Evolutionary conservation across 202 grass and related monocot genomes (phyloP).

Genomic region (Eragrostis tef): DNA sequence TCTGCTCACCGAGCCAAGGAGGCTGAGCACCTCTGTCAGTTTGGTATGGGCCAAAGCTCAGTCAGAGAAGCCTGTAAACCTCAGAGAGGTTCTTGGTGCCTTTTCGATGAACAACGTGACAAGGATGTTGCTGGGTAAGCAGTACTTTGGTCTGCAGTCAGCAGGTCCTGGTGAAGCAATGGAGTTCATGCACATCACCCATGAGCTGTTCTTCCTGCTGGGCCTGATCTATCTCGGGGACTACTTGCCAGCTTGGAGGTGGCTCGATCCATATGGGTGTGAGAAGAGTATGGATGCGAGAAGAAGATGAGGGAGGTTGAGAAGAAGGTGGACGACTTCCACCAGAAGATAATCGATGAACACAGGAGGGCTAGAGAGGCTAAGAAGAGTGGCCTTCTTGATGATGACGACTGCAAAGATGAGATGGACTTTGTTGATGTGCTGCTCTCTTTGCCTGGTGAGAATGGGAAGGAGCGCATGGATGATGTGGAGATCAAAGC

Average conservation of each 20-base stretch:
- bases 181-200: slow-evolving; percentile 96
- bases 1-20: slow-evolving; percentile 66
- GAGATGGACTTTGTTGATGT: slow-evolving; percentile 94
- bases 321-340: slow-evolving; percentile 91
- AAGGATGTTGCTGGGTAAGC: slow-evolving; percentile 86
- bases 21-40: slow-evolving; percentile 66
- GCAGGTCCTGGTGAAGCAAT: slow-evolving; percentile 78
- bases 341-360: slow-evolving; percentile 94
- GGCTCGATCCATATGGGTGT: slow-evolving; percentile 71
- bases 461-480: slow-evolving; percentile 80
- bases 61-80: slow-evolving; percentile 60
- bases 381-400: slow-evolving; percentile 49
- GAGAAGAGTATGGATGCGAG: slow-evolving; percentile 85
- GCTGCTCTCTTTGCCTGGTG: slow-evolving; percentile 79
- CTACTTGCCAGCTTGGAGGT: slow-evolving; percentile 85
- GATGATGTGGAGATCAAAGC: slow-evolving; percentile 94
- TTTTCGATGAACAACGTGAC: slow-evolving; percentile 98
- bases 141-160: slow-evolving; percentile 74
- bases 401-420: slow-evolving; percentile 52
- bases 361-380: slow-evolving; percentile 59
- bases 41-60: slow-evolving; percentile 65
- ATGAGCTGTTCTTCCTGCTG: slow-evolving; percentile 81
- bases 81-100: slow-evolving; percentile 73
- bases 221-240: slow-evolving; percentile 90
- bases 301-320: slow-evolving; percentile 87